These are phyloP conservation scores for Choiromyces venosus DNA, from an alignment of 495 filamentous ascomycete species.

Conservation along the genomic window DNA sequence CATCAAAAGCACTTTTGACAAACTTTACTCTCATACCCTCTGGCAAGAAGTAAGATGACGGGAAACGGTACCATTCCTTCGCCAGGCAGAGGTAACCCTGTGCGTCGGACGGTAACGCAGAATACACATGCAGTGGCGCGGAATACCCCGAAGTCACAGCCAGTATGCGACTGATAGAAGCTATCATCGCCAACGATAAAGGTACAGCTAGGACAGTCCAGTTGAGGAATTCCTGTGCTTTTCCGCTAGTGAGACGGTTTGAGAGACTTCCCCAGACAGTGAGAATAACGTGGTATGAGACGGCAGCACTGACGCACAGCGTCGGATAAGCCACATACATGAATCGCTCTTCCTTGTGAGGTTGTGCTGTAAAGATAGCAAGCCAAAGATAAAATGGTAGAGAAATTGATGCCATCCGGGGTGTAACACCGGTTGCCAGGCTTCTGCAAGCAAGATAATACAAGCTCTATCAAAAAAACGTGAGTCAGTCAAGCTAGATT, in stretches of 20 bases:
- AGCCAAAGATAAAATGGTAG: slow-evolving; percentile 91
- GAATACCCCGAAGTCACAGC: slow-evolving; percentile 80
- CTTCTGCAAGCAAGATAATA: slow-evolving; percentile 6
- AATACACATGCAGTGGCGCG: slow-evolving; percentile 74
- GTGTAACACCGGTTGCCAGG: slow-evolving; percentile 8
- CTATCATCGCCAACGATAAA: slow-evolving; percentile 55
- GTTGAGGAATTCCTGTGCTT: slow-evolving; percentile 52
- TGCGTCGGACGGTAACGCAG: slow-evolving; percentile 48
- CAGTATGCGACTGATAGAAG: slow-evolving; percentile 66
- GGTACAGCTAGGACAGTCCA: slow-evolving; percentile 46
- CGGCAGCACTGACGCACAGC: slow-evolving; percentile 84
- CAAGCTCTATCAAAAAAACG: slow-evolving; percentile 9
- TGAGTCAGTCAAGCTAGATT: slow-evolving; percentile 39
- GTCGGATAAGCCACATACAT: slow-evolving; percentile 97
- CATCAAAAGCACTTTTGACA: slow-evolving; percentile 80
- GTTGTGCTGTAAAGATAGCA: slow-evolving; percentile 78
- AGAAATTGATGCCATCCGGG: slow-evolving; percentile 55
- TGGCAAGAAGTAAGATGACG: slow-evolving; percentile 86
- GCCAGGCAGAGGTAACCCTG: slow-evolving; percentile 75
- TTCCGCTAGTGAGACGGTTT: slow-evolving; percentile 44
- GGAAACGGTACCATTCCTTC: slow-evolving; percentile 99
- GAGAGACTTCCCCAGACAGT: slow-evolving; percentile 60
- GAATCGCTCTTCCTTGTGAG: slow-evolving; percentile 98
- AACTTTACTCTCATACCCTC: slow-evolving; percentile 74
- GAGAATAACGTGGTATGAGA: slow-evolving; percentile 72